phyloP scores from a whole-genome alignment of 1,139 yeast genomes.

The Pichia sp. region DNA sequence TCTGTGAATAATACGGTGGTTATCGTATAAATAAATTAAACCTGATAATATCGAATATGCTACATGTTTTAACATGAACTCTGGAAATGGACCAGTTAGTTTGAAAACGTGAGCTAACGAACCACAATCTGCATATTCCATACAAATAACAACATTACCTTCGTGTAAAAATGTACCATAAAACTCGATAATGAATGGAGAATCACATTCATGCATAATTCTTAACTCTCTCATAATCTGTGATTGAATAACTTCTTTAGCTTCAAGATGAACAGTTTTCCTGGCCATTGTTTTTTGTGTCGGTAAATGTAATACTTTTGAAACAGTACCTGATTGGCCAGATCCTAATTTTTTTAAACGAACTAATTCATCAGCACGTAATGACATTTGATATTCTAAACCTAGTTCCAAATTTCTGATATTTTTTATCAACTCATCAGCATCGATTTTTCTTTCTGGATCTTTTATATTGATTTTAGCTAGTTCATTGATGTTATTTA shows the following conservation, averaged over 20 bases:
- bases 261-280: conserved; percentile 80
- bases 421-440: conserved; percentile 33
- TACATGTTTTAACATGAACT: conserved; percentile 63
- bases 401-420: conserved; percentile 39
- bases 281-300: conserved; percentile 87
- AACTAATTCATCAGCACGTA: conserved; percentile 63
- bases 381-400: conserved; percentile 42
- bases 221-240: conserved; percentile 84
- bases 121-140: conserved; percentile 96
- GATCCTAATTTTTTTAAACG: conserved; percentile 75
- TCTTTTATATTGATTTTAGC: conserved; percentile 26
- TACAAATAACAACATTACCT: conserved; percentile 73
- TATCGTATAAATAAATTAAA: conserved; percentile 68
- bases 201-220: conserved; percentile 84
- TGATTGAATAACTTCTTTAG: conserved; percentile 71
- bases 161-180: conserved; percentile 78
- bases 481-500: background rate
- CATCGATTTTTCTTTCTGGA: conserved; percentile 28
- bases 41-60: conserved; percentile 77
- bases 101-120: conserved; percentile 74
- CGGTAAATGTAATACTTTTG: conserved; percentile 83
- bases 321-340: conserved; percentile 92
- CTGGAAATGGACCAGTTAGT: conserved; percentile 53
- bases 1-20: conserved; percentile 83
- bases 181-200: conserved; percentile 78